Base-by-base conservation (phyloP, 2,329 filamentous ascomycete species). In the Dactylonectria macrodidyma region DNA sequence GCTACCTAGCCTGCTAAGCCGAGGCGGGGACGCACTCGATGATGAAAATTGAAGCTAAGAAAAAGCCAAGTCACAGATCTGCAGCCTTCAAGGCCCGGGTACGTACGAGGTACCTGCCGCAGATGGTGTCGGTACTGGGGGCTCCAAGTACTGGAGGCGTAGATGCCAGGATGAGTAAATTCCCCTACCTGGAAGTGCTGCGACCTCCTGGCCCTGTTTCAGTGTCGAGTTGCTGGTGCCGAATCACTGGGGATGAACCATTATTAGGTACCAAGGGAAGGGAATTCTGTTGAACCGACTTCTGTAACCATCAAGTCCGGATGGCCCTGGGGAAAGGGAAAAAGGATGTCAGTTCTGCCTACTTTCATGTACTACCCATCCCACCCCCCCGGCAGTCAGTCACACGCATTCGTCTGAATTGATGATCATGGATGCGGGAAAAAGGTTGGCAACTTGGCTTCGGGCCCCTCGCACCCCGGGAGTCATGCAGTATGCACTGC, bases 61-160 rank as follows among this genome's bases (percentile, higher is more conserved):
- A 68, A 75, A 75, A 74, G 72, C 73, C 73, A 73, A 76, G 74
- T 75, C 65, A 56, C 66, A 66, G 74, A 76, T 76, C 74, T 72
- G 59, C 72, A 76, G 65, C 30, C 12, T 7, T 8, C 56, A 36
- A 57, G 26, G 26, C 12, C n/a, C 24, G 24, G 47, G 26, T 67
- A 67, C 59, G 12, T 46, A 22, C 14, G 4, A 19, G 24, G 58
- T 71, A 73, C 70, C 44, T 66, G 55, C 7, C 54, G 57, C 71
- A 69, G 67, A 33, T 66, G 12, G 50, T 38, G 33, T 46, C 55
- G 34, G 14, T 7, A 33, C 30, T 7, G n/a, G 44, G 30, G 10
- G 8, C 8, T 36, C 33, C 47, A 36, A 16, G 68, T 68, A 57
- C 58, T 10, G 10, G 10, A n/a, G 24, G 44, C 4, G 59, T 67